Evolutionary conservation across 192 early-diverging fungal genomes (phyloP), one percentile per base, ranked within the genome.

Genomic region (Coemansia furcata): DNA sequence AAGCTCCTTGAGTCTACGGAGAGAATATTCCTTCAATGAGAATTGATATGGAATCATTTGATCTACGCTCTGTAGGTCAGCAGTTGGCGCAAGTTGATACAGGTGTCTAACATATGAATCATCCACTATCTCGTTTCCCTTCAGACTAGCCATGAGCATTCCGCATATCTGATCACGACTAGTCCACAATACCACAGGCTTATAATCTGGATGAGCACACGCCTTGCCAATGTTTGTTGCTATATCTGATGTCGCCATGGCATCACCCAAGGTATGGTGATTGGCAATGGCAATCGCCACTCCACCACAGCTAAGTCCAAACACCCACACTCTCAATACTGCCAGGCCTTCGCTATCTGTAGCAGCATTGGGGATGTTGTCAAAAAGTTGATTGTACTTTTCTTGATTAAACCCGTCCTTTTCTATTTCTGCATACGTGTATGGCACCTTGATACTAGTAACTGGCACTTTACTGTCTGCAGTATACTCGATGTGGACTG

Each of bases 201-300:
- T 8, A 8, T 47, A 47, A 21, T 11, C n/a, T 9, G 46, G 19
- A 19, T 47, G 19, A 21, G 10, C 46, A 9, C 46, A 47, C 10
- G 46, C 50, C 15, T 29, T 4, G 10, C 54, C 47, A 29, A 78
- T 72, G 1, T 32, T 23, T 17, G 37, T 23, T 15, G 71, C 71
- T 0, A 78, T 55, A 2, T 12, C 12, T 0, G 43, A 21, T 0
- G 64, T 42, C 7, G 63, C 76, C 1, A 4, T 17, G 3, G 60
- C 71, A 38, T 78, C 76, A 1, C 58, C 63, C 19, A 66, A 29
- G 7, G 35, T 47, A 37, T 78, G 76, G 63, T 78, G 71, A 38
- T 49, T 62, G 12, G 43, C 23, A 0, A 69, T 12, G 8, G 52
- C 62, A 4, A 78, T 44, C 0, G 42, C 69, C 15, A 67, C 36